Conservation (phyloP, 331 rosid species). For the Acacia concinna region DNA sequence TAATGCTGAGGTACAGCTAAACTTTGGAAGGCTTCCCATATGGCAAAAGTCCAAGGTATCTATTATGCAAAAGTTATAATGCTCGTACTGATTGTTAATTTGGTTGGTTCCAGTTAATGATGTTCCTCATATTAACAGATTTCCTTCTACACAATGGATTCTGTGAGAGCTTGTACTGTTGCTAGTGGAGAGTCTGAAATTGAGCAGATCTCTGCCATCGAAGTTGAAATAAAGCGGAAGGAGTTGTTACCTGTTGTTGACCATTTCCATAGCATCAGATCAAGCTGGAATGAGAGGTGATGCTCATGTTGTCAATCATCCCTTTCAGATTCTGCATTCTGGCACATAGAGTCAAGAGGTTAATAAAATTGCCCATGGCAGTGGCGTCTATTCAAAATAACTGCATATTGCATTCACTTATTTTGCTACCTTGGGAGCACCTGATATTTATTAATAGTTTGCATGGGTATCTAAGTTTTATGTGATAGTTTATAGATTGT, state of each 20-base stretch:
- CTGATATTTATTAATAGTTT: conserved; percentile 9
- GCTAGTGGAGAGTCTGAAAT: conserved; percentile 73
- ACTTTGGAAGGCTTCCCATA: conserved; percentile 66
- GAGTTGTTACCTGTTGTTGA: conserved; percentile 81
- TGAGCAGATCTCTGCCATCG: conserved; percentile 65
- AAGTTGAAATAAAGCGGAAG: conserved; percentile 72
- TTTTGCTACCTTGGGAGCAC: conserved; percentile 7
- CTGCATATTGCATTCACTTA: conserved; percentile 27
- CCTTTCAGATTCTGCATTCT: conserved; percentile 11
- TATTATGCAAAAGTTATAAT: conserved; percentile 26
- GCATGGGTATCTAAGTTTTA: conserved; percentile 1
- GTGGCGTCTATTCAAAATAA: neutral
- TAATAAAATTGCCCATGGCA: neutral
- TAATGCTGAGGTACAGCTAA: conserved; percentile 84
- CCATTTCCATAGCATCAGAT: conserved; percentile 68
- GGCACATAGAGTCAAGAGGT: neutral
- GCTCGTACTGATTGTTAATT: conserved; percentile 14
- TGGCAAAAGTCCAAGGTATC: conserved; percentile 87
- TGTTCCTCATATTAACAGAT: conserved; percentile 48
- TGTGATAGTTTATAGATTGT: conserved; percentile 15
- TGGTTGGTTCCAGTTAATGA: conserved; percentile 4
- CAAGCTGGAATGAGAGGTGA: conserved; percentile 75
- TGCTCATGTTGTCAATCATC: conserved; percentile 15
- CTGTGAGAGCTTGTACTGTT: conserved; percentile 39
- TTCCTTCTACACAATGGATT: conserved; percentile 52